Evolutionary conservation across 2,329 filamentous ascomycete genomes (phyloP).

Genomic region (Ophiocordyceps camponoti-floridani): DNA sequence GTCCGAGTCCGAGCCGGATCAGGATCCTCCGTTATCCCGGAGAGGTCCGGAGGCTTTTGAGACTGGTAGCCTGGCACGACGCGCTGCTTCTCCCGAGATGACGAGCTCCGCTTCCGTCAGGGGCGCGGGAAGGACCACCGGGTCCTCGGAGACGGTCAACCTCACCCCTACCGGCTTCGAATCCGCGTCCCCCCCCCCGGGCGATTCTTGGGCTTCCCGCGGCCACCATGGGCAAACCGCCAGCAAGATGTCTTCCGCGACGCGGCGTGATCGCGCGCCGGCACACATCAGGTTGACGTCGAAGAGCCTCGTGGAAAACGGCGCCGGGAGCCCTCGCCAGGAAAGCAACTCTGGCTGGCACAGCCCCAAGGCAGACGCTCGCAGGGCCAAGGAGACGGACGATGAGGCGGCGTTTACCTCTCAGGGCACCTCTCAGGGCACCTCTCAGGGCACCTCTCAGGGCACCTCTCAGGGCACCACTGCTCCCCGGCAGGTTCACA

Average conservation of each 20-base stretch:
- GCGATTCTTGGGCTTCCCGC: background rate
- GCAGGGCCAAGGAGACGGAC: slow-evolving; percentile 15
- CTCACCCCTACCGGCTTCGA: background rate
- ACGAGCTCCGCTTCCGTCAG: background rate
- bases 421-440: slow-evolving; percentile 8
- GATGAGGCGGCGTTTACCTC: slow-evolving; percentile 8
- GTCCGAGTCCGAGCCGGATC: background rate
- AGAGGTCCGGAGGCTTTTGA: background rate
- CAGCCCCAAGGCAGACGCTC: slow-evolving; percentile 6
- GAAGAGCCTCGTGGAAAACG: slow-evolving; percentile 6
- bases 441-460: too few species aligned
- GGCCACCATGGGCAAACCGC: background rate
- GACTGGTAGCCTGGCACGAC: background rate
- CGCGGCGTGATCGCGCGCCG: slow-evolving; percentile 3
- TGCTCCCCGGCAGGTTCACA: slow-evolving; percentile 21
- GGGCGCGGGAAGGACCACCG: too few species aligned
- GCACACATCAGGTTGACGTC: slow-evolving; percentile 17
- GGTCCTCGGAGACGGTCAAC: background rate
- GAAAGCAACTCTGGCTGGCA: slow-evolving; percentile 6
- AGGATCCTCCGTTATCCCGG: background rate
- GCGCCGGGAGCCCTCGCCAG: background rate
- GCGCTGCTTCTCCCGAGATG: background rate
- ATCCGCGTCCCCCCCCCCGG: background rate
- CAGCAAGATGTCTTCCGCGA: background rate
- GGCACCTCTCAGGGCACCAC: slow-evolving; percentile 6